phyloP scores from a whole-genome alignment of 2,329 filamentous ascomycete genomes.

The Hypoxylon sp. region DNA sequence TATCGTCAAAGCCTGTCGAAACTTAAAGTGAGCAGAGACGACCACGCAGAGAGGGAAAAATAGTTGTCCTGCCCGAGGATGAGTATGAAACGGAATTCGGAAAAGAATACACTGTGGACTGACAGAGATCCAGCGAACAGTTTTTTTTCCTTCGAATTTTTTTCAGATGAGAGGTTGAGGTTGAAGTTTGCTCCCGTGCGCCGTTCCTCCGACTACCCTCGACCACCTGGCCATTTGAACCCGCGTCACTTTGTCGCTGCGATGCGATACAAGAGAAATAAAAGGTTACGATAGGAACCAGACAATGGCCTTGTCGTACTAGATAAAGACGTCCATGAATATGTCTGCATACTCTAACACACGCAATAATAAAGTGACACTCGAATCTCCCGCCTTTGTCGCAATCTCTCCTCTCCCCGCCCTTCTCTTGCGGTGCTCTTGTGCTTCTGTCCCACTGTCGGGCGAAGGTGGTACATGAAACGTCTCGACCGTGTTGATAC shows the following conservation, averaged over 20 bases:
- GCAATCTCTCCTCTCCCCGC: conserved; percentile 14
- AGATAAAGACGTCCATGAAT: conserved; percentile 23
- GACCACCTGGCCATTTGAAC: conserved; percentile 20
- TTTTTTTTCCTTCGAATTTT: no score
- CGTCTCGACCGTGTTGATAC: neutral
- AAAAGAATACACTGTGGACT: conserved; percentile 21
- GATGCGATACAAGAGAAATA: conserved; percentile 1
- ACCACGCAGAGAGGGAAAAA: neutral
- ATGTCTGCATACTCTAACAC: conserved; percentile 21
- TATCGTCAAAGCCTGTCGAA: conserved; percentile 2
- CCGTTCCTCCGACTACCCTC: conserved; percentile 1
- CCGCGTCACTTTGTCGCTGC: conserved; percentile 2
- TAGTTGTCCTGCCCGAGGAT: conserved; percentile 24
- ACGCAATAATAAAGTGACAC: conserved; percentile 25
- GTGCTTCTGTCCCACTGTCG: conserved; percentile 27
- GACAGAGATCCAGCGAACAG: conserved; percentile 2
- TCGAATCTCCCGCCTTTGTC: conserved; percentile 24
- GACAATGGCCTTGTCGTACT: conserved; percentile 33
- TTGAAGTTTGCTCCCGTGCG: neutral
- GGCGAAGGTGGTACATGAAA: conserved; percentile 19
- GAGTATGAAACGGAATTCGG: neutral
- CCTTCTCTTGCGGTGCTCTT: conserved; percentile 18
- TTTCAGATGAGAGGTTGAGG: conserved; percentile 6
- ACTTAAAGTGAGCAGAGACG: conserved; percentile 8
- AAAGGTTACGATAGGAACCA: neutral